A percentile compares a stretch with the other conserved stretches of the same genome.
These are phyloP conservation scores for Asterophora parasitica DNA, from an alignment of 768 basidiomycete genomes.

Conservation along the genomic window DNA sequence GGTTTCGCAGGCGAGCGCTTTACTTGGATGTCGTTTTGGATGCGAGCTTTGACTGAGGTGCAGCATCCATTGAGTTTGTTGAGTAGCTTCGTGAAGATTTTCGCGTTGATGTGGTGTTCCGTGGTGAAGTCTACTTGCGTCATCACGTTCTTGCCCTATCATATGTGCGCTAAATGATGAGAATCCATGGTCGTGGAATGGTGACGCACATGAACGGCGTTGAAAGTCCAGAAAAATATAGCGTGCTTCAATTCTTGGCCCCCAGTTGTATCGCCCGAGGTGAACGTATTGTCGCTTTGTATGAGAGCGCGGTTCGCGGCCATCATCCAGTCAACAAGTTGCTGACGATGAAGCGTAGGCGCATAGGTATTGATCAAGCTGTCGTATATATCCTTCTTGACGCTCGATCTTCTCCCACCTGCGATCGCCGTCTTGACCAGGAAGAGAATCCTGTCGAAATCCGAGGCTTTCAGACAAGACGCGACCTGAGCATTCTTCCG, in stretches of 20 bases:
- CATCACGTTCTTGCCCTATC: conserved; percentile 10
- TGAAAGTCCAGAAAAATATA: conserved; percentile 45
- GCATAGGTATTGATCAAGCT: conserved; percentile 7
- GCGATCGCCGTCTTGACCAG: conserved; percentile 23
- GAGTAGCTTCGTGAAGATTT: conserved; percentile 20
- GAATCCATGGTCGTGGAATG: neutral
- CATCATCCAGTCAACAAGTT: conserved; percentile 27
- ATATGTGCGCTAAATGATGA: neutral
- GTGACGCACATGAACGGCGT: conserved; percentile 31
- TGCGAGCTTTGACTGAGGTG: conserved; percentile 16
- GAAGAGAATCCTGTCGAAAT: conserved; percentile 26
- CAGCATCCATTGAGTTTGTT: conserved; percentile 21
- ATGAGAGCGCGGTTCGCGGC: conserved; percentile 30
- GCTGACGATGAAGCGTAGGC: conserved; percentile 7
- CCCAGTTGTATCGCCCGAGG: conserved; percentile 8
- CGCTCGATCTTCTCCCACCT: conserved; percentile 13
- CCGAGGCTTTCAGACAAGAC: conserved; percentile 27
- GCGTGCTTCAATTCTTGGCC: conserved; percentile 29
- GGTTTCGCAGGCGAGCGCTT: conserved; percentile 16
- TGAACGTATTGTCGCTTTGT: conserved; percentile 18
- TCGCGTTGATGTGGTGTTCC: conserved; percentile 19
- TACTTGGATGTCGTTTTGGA: conserved; percentile 16
- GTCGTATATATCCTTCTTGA: conserved; percentile 9
- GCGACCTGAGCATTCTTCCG: conserved; percentile 27
- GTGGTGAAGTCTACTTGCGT: conserved; percentile 18